A percentile compares a stretch with the other conserved stretches of the same genome.
Conservation (phyloP, 768 basidiomycete genomes). For the Pulveroboletus sp. region DNA sequence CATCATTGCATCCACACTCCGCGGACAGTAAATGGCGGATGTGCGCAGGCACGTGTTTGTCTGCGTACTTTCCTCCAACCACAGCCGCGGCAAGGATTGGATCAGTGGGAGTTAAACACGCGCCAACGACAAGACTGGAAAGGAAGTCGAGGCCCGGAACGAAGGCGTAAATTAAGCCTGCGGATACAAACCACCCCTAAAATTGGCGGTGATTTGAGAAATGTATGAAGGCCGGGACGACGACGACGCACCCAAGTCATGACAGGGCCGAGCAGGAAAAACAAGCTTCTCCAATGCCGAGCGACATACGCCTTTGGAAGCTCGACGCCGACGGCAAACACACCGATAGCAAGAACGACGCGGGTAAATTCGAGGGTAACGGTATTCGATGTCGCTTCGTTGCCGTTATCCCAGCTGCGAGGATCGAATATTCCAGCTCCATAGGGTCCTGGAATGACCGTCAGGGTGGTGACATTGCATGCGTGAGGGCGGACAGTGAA, state of each 20-base stretch:
- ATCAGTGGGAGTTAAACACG: conserved; percentile 87
- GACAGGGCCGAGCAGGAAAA: conserved; percentile 76
- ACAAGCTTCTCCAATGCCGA: conserved; percentile 87
- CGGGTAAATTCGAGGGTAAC: conserved; percentile 89
- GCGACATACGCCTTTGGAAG: conserved; percentile 93
- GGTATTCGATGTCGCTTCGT: conserved; percentile 50
- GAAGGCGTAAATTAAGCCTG: conserved; percentile 84
- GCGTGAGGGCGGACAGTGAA: conserved; percentile 1
- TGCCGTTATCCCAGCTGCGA: conserved; percentile 58
- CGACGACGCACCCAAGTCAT: conserved; percentile 71
- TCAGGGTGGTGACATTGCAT: conserved; percentile 5
- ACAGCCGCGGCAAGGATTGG: conserved; percentile 43
- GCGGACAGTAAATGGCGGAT: conserved; percentile 59
- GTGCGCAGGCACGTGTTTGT: conserved; percentile 92
- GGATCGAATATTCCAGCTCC: conserved; percentile 80
- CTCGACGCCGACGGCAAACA: conserved; percentile 98
- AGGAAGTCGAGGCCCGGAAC: conserved; percentile 89
- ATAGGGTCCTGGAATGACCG: conserved; percentile 59
- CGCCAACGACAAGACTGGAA: conserved; percentile 83
- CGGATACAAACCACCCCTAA: conserved; percentile 93
- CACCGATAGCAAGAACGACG: conserved; percentile 91
- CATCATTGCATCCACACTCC: conserved; percentile 94
- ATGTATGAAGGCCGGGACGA: not conserved
- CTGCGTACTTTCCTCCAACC: conserved; percentile 93
- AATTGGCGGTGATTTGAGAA: conserved; percentile 1